Base-by-base conservation (phyloP, 306 rosid species). In the Castanea crenata region DNA sequence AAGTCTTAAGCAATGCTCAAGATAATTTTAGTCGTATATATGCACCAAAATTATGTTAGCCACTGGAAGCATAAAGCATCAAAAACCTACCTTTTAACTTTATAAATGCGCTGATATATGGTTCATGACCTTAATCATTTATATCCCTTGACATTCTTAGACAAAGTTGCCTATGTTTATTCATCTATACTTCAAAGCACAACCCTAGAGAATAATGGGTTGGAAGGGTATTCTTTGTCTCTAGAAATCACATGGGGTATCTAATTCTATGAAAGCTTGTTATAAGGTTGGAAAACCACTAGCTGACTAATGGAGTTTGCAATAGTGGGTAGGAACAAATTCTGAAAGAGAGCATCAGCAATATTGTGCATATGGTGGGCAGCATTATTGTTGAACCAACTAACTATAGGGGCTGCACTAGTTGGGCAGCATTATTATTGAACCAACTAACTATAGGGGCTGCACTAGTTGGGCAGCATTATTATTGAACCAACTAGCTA, bases 131-230 rank as follows among this genome's bases (percentile, higher is more conserved):
- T 61, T 61, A 13, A 65, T 49, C 54, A 18, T 9, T 10, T 23
- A 41, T 44, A 16, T 59, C 57, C 25, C 16, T 38, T 3, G 20
- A 23, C 20, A 38, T 5, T 25, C 4, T 56, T 16, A 23, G 55
- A 29, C 61, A 46, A 61, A 20, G 55, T 46, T 46, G 16, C 29
- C 56, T 15, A 78, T 32, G 38, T 63, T 62, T 49, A 44, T 16
- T 27, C 13, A 23, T 57, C 15, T 62, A 49, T 51, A 46, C 63
- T 59, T 38, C 65, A 62, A 63, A 73, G 83, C 52, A 79, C 64
- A 74, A 31, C 23, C 75, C 14, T 54, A 63, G 49, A 70, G 61
- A 78, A 70, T 55, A 73, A 72, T 21, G 46, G 62, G 76, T 29
- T 16, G 51, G 23, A 19, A 67, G 27, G 27, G 27, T 9, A 67